Evolutionary conservation across 73 alveolate genomes (phyloP).

Genomic region (Uronychia setigera): DNA sequence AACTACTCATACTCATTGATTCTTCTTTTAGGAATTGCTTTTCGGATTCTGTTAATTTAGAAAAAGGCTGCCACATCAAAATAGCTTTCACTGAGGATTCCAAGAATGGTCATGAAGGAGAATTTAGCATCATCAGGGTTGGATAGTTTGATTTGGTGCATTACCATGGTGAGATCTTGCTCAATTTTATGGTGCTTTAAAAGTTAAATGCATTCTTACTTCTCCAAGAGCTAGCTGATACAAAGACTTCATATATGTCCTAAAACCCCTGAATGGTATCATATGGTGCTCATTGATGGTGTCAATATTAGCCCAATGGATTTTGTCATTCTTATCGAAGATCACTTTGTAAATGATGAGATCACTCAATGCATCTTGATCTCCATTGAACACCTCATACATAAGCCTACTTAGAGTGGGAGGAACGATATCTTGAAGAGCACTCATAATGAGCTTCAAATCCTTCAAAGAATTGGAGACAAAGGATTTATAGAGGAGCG

Average conservation of each 20-base stretch:
- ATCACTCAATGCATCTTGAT: background rate
- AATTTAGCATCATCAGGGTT: background rate
- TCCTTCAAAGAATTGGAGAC: background rate
- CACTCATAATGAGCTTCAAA: background rate
- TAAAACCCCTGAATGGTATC: background rate
- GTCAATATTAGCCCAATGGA: background rate
- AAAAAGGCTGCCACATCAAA: background rate
- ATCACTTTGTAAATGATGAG: background rate
- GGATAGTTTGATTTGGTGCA: background rate
- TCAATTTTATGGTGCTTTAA: background rate
- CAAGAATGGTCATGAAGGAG: background rate
- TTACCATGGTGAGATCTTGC: background rate
- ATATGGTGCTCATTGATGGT: background rate
- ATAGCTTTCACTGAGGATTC: background rate
- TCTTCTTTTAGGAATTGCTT: background rate
- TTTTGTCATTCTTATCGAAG: background rate
- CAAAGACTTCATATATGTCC: background rate
- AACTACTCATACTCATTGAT: background rate
- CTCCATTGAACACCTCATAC: constrained; percentile 8
- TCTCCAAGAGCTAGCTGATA: background rate
- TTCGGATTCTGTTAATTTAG: background rate
- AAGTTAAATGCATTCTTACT: background rate
- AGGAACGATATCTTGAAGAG: background rate
- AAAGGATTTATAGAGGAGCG: constrained; percentile 5
- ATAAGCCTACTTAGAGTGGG: background rate